phyloP scores from a whole-genome alignment of 306 rosid species.

The Purshia tridentata region DNA sequence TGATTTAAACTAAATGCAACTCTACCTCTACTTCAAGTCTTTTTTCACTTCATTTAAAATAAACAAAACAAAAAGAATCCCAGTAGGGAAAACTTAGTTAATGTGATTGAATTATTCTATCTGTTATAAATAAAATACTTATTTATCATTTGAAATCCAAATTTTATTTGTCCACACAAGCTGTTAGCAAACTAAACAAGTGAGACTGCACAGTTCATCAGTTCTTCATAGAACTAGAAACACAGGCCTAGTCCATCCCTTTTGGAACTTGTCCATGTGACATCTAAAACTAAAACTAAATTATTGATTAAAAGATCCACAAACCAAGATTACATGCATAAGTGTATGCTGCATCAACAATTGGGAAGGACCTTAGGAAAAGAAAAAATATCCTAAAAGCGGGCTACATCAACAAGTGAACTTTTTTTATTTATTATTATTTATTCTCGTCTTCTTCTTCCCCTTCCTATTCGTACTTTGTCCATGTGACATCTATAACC shows the following conservation, averaged over 20 bases:
- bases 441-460: background rate
- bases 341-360: background rate
- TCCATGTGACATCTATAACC: background rate
- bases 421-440: background rate
- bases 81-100: background rate
- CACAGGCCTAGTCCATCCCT: background rate
- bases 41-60: background rate
- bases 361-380: background rate
- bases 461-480: background rate
- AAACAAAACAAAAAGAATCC: background rate
- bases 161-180: background rate
- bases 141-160: background rate
- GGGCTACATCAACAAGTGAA: background rate
- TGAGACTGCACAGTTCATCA: background rate
- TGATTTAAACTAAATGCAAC: too few relatives aligned
- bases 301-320: background rate
- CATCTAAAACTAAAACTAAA: too few relatives aligned
- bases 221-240: background rate
- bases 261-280: background rate
- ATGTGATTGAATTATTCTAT: background rate
- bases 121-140: background rate
- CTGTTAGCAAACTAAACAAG: background rate
- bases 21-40: background rate
- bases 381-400: background rate
- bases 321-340: background rate